Evolutionary conservation across 768 basidiomycete species (phyloP).

Genomic region (Chiua virens): DNA sequence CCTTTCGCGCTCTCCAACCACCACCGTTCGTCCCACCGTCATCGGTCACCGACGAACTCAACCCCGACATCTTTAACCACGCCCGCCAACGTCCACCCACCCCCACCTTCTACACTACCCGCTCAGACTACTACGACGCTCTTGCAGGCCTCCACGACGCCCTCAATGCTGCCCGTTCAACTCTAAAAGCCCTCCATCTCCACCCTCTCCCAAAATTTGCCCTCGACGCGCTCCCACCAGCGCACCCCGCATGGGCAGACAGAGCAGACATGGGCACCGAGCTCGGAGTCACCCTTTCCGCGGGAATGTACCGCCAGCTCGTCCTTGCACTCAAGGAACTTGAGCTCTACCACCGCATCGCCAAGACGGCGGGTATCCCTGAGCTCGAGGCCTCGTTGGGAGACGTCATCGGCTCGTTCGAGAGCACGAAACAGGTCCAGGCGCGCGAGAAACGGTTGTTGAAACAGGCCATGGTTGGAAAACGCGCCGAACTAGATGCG

Average conservation of each 20-base stretch:
- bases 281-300: conserved; percentile 62
- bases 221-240: conserved; percentile 53
- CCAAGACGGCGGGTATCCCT: conserved; percentile 16
- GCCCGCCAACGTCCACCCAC: conserved; percentile 49
- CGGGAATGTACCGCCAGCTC: conserved; percentile 68
- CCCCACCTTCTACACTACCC: conserved; percentile 83
- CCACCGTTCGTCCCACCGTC: conserved; percentile 26
- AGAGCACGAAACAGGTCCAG: conserved; percentile 59
- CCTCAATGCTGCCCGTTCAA: conserved; percentile 52
- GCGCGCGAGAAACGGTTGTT: conserved; percentile 34
- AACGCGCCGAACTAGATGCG: conserved; percentile 63
- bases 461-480: conserved; percentile 41
- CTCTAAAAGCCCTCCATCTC: conserved; percentile 64
- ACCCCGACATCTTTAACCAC: conserved; percentile 7
- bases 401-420: conserved; percentile 63
- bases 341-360: conserved; percentile 49
- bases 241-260: conserved; percentile 68
- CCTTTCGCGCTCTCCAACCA: background rate
- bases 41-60: background rate
- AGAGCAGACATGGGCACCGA: conserved; percentile 56
- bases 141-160: conserved; percentile 65
- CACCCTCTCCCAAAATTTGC: conserved; percentile 78
- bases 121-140: conserved; percentile 72
- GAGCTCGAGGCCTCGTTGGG: conserved; percentile 61
- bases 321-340: conserved; percentile 64